Evolutionary conservation across 495 filamentous ascomycete genomes (phyloP).

Genomic region (Xanthoparmelia taractica): DNA sequence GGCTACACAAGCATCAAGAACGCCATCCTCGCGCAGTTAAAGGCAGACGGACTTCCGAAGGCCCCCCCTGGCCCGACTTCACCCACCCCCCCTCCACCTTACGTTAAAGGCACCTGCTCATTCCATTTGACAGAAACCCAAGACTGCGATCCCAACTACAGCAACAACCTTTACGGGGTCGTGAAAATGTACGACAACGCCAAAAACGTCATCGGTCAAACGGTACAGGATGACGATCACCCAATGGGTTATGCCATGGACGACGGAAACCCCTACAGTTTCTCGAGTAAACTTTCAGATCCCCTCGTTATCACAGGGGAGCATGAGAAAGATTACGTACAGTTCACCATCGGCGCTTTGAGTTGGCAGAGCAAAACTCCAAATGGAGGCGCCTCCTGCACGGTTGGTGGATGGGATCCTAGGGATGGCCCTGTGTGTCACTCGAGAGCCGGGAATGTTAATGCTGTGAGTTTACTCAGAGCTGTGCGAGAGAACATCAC

Average conservation of each 20-base stretch:
- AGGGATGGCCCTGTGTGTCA: no score
- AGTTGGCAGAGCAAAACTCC: no score
- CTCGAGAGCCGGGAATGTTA: no score
- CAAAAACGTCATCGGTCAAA: conserved; percentile 5
- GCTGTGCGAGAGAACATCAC: no score
- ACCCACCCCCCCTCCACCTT: neutral
- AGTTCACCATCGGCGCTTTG: no score
- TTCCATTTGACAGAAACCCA: conserved; percentile 5
- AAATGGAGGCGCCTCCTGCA: no score
- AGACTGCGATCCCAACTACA: neutral
- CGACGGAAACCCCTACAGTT: conserved; percentile 1
- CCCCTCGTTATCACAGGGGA: no score
- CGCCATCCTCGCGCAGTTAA: conserved; percentile 18
- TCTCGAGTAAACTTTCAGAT: no score
- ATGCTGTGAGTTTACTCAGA: no score
- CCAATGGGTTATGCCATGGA: conserved; percentile 4
- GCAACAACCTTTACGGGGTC: conserved; percentile 6
- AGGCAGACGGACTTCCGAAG: conserved; percentile 8
- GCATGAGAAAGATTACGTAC: no score
- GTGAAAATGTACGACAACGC: conserved; percentile 4
- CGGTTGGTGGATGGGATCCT: no score
- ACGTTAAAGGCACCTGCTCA: neutral
- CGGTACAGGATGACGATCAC: conserved; percentile 1
- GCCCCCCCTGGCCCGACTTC: neutral
- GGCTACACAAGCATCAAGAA: conserved; percentile 13